phyloP scores from a whole-genome alignment of 805 yeast genomes.

The Teunomyces pallodes region DNA sequence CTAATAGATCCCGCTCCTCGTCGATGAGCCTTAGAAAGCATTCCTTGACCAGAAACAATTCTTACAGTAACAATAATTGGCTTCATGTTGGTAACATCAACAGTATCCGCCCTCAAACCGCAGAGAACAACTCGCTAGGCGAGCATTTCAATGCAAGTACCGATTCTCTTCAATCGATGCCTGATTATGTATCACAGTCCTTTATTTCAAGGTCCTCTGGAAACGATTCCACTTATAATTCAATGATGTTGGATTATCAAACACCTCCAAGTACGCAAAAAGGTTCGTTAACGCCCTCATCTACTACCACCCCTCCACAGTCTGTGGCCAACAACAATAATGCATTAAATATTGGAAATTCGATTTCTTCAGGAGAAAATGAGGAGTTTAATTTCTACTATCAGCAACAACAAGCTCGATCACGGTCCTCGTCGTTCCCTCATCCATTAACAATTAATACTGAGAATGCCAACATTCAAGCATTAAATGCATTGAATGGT shows the following conservation, averaged over 20 bases:
- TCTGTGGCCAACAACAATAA: conserved; percentile 6
- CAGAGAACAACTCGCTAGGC: conserved; percentile 3
- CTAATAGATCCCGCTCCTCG: conserved; percentile 33
- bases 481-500: conserved; percentile 22
- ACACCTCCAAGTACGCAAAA: conserved; percentile 39
- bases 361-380: conserved; percentile 17
- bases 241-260: conserved; percentile 41
- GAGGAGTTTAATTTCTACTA: conserved; percentile 30
- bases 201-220: conserved; percentile 32
- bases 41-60: conserved; percentile 42
- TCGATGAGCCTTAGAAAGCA: conserved; percentile 41
- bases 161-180: conserved; percentile 44
- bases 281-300: conserved; percentile 21
- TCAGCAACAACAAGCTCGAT: conserved; percentile 17
- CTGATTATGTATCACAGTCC: conserved; percentile 43
- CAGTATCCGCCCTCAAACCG: conserved; percentile 25
- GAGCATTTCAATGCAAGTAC: conserved; percentile 29
- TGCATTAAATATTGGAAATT: conserved; percentile 5
- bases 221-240: conserved; percentile 21
- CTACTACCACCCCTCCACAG: conserved; percentile 11
- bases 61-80: conserved; percentile 36
- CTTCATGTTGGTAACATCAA: conserved; percentile 43
- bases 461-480: conserved; percentile 28
- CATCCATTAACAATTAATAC: conserved; percentile 39
- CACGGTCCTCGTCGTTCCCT: conserved; percentile 26